Base-by-base conservation (phyloP, 129 eudicot genomes). In the Pseudognaphalium luteoalbum region DNA sequence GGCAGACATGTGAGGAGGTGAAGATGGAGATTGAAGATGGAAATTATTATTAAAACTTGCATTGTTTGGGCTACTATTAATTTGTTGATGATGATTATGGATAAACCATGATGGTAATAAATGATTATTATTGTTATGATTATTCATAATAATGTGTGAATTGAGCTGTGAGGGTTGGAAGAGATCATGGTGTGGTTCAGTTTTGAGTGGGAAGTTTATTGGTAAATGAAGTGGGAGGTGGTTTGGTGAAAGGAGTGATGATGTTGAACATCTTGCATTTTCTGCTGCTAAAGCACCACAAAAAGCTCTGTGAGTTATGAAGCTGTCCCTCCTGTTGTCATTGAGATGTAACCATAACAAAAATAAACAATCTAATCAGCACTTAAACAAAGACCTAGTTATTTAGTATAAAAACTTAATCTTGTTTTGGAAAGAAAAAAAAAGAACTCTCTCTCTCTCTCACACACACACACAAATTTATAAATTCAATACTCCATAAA, bases 231-330 rank as follows among this genome's bases (percentile, higher is more conserved):
- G 82, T 5, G 71, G 81, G 59, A 42, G 76, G 33, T 81, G 78
- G 75, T 33, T 74, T 74, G 85, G 71, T 83, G 82, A 52, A 21
- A 68, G 56, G 54, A 73, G 78, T n/a, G 81, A 71, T 72, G 78
- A 41, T 51, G 86, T 71, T 41, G 82, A 78, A 73, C 88, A 64
- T 79, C 88, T 85, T 76, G 86, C 82, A 72, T 77, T 83, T 74
- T 89, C 92, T 83, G 78, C 88, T 83, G 96, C 85, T 68, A 89
- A 80, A 77, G 87, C 91, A 70, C 88, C 95, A 81, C 95, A 89
- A 57, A 89, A 89, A 50, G 95, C 95, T 78, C 96, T 87, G 64
- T 89, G 96, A 15, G 92, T 89, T 73, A 89, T 87, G 87, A 89
- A 89, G 72, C 92, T 89, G 82, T 89, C 96, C 85, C 96, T 76